Evolutionary conservation across 1,284 basidiomycete genomes (phyloP).

Genomic region (Ustilago bromivora): DNA sequence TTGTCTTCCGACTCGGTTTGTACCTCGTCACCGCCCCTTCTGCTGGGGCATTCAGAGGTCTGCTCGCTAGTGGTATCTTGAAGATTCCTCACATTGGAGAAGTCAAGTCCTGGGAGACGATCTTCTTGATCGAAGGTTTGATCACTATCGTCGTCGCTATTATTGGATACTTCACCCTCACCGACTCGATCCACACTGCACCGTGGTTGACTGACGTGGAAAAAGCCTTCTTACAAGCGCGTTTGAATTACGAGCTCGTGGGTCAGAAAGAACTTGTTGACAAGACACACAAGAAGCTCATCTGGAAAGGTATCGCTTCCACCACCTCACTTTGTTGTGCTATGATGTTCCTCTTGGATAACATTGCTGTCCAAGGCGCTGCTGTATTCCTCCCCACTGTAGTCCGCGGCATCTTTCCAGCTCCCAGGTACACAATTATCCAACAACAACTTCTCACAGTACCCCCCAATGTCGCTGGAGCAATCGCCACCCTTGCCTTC

Average conservation of each 20-base stretch:
- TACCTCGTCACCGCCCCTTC: slow-evolving; percentile 56
- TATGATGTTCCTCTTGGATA: slow-evolving; percentile 70
- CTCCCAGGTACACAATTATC: slow-evolving; percentile 61
- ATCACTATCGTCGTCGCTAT: slow-evolving; percentile 68
- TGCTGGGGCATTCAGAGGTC: slow-evolving; percentile 67
- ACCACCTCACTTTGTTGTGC: slow-evolving; percentile 55
- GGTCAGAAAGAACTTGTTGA: slow-evolving; percentile 50
- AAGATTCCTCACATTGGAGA: slow-evolving; percentile 41
- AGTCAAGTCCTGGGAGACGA: slow-evolving; percentile 66
- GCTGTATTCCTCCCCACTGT: slow-evolving; percentile 70
- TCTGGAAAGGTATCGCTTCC: slow-evolving; percentile 50
- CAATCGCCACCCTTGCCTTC: slow-evolving; percentile 53
- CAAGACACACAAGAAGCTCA: slow-evolving; percentile 40
- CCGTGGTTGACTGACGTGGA: slow-evolving; percentile 69
- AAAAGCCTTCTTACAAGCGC: slow-evolving; percentile 54
- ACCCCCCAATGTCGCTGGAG: slow-evolving; percentile 68
- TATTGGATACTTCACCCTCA: slow-evolving; percentile 66
- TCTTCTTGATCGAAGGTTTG: slow-evolving; percentile 70
- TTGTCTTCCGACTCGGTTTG: slow-evolving; percentile 68
- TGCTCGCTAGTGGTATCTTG: slow-evolving; percentile 57
- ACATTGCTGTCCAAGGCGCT: slow-evolving; percentile 59
- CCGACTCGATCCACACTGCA: slow-evolving; percentile 67
- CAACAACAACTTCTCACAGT: slow-evolving; percentile 70
- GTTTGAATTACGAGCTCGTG: slow-evolving; percentile 48
- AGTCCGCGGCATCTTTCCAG: slow-evolving; percentile 68